Base-by-base conservation (phyloP, 345 rosid genomes). In the Clausena lansium region DNA sequence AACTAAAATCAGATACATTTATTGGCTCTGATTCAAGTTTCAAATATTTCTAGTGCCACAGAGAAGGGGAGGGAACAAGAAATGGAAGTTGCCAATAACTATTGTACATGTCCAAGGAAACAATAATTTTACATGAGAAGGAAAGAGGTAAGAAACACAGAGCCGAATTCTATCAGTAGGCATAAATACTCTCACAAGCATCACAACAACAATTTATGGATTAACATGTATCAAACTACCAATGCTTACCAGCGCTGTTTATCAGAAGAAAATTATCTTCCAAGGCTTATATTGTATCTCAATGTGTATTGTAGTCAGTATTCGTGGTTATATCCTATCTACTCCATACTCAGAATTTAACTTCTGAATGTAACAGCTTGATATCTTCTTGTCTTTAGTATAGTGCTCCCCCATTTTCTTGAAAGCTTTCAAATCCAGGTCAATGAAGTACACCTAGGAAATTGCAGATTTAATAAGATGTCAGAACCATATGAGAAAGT, bases 401-500 rank as follows among this genome's bases (percentile, higher is more conserved):
- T 87, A 92, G 78, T 94, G 89, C 71, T 84, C 65, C 64, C 85
- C 94, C 90, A 94, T 89, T 83, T 92, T 94, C 86, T 83, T 87
- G 63, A 92, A 39, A 64, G 92, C 94, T 84, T 89, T 94, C 91
- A 94, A 58, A 82, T 92, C 94, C 85, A 94, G 78, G 83, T 96
- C 97, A 79, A 96, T 90, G 83, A 96, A 94, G 73, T 79, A 83
- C 27, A 79, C 97, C 99, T 96, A 79, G 63, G 74, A 70, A 73
- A 70, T 77, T 59, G 67, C 65, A 81, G 70, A 35, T 52, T 67
- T 39, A 39, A 70, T 30, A 70, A 71, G 41, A 83, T 70, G 68
- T 75, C 17, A 66, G 72, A 14, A 38, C 41, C 39, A 63, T 13
- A 69, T 19, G 32, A 52, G 20, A 30, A 32, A 61, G 57, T 52